phyloP scores from a whole-genome alignment of 352 stramenopile genomes.

The Ochromonadaceae sp. region DNA sequence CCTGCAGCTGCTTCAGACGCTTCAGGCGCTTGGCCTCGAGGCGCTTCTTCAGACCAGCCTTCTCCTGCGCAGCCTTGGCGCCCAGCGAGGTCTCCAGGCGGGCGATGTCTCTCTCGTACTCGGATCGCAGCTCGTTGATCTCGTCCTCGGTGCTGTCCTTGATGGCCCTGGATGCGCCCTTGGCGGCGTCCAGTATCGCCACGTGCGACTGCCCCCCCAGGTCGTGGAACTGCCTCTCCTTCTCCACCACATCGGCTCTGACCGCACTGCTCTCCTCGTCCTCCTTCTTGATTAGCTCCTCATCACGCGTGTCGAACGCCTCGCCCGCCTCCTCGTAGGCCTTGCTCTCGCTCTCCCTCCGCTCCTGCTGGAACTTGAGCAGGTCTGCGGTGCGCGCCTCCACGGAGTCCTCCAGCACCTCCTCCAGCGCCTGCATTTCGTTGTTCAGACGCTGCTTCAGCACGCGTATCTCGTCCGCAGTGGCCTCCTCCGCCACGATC shows the following conservation, averaged over 20 bases:
- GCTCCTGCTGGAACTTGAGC: background rate
- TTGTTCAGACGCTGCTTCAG: background rate
- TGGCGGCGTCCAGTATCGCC: background rate
- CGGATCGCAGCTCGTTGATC: background rate
- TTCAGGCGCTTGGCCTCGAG: background rate
- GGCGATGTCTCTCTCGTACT: background rate
- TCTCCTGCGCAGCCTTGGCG: background rate
- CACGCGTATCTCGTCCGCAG: background rate
- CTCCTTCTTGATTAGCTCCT: background rate
- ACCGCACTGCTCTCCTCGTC: background rate
- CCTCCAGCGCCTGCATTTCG: background rate
- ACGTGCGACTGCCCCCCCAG: background rate
- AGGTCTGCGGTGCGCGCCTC: background rate
- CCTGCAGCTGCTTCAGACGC: background rate
- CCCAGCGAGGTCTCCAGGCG: background rate
- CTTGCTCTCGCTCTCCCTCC: too few species aligned
- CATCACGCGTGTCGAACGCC: background rate
- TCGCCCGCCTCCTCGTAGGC: background rate
- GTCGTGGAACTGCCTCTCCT: background rate
- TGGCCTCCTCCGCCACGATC: background rate
- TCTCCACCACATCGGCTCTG: background rate
- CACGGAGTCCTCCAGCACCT: background rate
- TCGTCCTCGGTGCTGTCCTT: background rate
- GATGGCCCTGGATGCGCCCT: background rate
- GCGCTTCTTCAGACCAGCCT: background rate